These are phyloP conservation scores for Stramenopiles sp. DNA, from an alignment of 352 stramenopile species.

Conservation along the genomic window DNA sequence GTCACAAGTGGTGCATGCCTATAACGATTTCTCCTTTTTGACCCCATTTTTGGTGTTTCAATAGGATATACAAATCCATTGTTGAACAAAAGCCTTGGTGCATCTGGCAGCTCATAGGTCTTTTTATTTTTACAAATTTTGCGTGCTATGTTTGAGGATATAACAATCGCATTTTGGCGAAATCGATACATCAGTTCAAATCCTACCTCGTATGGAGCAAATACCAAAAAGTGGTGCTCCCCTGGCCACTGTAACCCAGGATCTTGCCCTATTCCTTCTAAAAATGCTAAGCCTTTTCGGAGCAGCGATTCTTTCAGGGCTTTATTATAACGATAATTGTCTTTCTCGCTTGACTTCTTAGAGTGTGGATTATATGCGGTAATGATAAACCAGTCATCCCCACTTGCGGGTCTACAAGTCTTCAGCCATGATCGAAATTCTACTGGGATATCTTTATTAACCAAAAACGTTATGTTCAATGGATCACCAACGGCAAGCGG, in stretches of 20 bases:
- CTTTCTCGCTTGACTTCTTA: not conserved
- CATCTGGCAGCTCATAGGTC: too few species aligned
- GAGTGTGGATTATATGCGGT: not conserved
- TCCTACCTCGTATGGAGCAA: not conserved
- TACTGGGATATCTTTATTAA: not conserved
- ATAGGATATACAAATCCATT: not conserved
- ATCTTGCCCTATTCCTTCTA: not conserved
- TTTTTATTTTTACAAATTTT: too few species aligned
- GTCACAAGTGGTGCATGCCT: not conserved
- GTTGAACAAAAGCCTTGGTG: not conserved
- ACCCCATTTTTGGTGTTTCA: too few species aligned
- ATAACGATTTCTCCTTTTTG: not conserved
- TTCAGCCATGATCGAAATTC: not conserved
- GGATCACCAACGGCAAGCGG: too few species aligned
- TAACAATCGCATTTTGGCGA: not conserved
- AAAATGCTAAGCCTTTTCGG: not conserved
- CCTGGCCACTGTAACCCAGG: not conserved
- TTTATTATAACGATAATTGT: not conserved
- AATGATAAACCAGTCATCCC: not conserved
- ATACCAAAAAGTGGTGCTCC: not conserved
- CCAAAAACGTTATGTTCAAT: too few species aligned
- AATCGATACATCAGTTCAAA: not conserved
- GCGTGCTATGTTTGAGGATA: too few species aligned
- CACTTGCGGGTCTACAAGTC: not conserved
- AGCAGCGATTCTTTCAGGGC: not conserved